Percentiles rank a stretch among this genome's conserved stretches.
phyloP scores from a whole-genome alignment of 495 filamentous ascomycete genomes.

The Ascobolus immersus region DNA sequence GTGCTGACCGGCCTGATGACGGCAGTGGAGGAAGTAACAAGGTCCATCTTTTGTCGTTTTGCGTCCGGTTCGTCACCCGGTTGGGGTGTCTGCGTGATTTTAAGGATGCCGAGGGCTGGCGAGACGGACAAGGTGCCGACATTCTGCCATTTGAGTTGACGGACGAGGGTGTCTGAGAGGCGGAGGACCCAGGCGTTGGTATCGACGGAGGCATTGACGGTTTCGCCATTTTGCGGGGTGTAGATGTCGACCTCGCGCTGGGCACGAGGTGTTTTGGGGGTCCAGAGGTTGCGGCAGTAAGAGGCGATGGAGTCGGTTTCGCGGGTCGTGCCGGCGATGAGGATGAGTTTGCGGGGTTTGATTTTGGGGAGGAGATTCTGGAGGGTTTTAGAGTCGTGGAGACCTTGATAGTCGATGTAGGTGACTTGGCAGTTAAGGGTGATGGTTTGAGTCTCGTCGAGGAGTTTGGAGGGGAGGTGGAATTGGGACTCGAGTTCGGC shows the following conservation, averaged over 20 bases:
- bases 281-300: constrained; percentile 55
- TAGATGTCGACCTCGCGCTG: constrained; percentile 33
- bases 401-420: constrained; percentile 72
- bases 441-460: constrained; percentile 29
- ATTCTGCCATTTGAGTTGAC: constrained; percentile 78
- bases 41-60: constrained; percentile 35
- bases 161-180: constrained; percentile 55
- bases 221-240: constrained; percentile 43
- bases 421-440: constrained; percentile 46
- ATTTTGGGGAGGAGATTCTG: constrained; percentile 90
- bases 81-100: constrained; percentile 5
- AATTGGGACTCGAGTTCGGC: constrained; percentile 27
- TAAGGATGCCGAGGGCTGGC: constrained; percentile 10
- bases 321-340: constrained; percentile 50
- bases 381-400: constrained; percentile 77
- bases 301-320: constrained; percentile 54
- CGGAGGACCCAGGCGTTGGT: constrained; percentile 94
- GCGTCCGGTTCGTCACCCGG: constrained; percentile 8
- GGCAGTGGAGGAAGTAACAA: background rate
- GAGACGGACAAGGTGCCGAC: constrained; percentile 73
- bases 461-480: constrained; percentile 46
- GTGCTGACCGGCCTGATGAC: background rate
- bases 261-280: constrained; percentile 17
- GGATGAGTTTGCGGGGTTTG: constrained; percentile 72
- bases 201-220: constrained; percentile 77